Conservation (phyloP, 2,329 filamentous ascomycete species). For the Microcera coccophila region DNA sequence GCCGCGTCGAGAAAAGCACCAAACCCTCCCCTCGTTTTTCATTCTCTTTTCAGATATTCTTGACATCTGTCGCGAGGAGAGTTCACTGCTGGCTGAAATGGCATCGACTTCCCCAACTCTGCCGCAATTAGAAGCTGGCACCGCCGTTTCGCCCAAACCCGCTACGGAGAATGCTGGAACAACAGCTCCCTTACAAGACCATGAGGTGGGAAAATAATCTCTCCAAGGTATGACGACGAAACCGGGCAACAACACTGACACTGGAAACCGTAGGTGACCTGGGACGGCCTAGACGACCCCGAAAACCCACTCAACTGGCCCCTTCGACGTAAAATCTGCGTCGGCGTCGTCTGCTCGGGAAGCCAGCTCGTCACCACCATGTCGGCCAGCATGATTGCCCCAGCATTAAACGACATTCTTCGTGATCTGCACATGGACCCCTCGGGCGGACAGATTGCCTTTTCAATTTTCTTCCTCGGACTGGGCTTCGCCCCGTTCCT, state of each 20-base stretch:
- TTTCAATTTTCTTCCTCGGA: slow-evolving; percentile 35
- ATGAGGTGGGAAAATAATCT: neutral
- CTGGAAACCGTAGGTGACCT: slow-evolving; percentile 27
- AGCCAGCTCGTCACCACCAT: slow-evolving; percentile 35
- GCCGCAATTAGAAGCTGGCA: no score
- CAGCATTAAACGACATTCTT: slow-evolving; percentile 32
- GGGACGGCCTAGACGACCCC: slow-evolving; percentile 52
- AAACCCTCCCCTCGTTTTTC: no score
- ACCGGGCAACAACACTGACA: neutral
- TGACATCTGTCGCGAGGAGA: no score
- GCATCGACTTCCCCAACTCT: no score
- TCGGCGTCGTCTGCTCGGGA: slow-evolving; percentile 31
- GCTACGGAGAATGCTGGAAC: neutral
- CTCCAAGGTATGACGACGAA: neutral
- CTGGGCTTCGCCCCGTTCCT: slow-evolving; percentile 33
- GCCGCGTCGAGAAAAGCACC: no score
- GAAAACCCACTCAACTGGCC: slow-evolving; percentile 65
- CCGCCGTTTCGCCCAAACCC: no score
- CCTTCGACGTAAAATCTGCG: slow-evolving; percentile 14
- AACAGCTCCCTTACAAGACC: neutral
- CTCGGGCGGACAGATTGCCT: slow-evolving; percentile 27
- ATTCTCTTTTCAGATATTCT: no score
- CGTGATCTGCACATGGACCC: slow-evolving; percentile 28
- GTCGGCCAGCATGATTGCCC: slow-evolving; percentile 36
- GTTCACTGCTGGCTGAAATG: no score